phyloP scores from a whole-genome alignment of 306 rosid genomes.

The Urtica urens region DNA sequence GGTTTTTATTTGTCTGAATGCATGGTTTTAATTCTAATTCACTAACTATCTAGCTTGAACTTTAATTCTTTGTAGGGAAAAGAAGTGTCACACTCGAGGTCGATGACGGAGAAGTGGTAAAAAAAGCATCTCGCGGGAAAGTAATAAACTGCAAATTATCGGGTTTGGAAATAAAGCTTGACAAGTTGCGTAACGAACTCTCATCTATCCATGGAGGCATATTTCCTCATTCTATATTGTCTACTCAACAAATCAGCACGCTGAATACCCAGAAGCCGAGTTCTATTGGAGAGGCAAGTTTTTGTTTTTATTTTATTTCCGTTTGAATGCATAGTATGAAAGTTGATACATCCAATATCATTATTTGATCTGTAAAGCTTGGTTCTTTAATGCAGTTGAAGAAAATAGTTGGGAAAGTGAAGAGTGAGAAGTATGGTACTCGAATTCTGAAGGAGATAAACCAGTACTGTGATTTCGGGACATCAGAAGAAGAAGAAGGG shows the following conservation, averaged over 20 bases:
- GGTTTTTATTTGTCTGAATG: not conserved
- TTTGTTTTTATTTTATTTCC: not conserved
- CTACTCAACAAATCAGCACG: conserved; percentile 64
- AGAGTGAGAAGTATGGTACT: conserved; percentile 60
- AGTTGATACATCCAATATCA: not conserved
- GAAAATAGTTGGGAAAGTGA: conserved; percentile 63
- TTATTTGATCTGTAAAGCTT: too few relatives aligned
- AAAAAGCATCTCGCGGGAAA: conserved; percentile 35
- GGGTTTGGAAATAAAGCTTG: conserved; percentile 66
- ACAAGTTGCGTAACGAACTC: conserved; percentile 64
- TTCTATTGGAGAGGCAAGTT: conserved; percentile 59
- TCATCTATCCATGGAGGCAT: conserved; percentile 66
- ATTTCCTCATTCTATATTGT: conserved; percentile 73
- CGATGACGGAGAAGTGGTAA: conserved; percentile 30
- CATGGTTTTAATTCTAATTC: too few relatives aligned
- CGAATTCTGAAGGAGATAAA: conserved; percentile 51
- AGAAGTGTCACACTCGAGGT: conserved; percentile 53
- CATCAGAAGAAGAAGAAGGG: conserved; percentile 17
- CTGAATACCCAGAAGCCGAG: conserved; percentile 62
- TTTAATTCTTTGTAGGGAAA: conserved; percentile 34
- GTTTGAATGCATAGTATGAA: not conserved
- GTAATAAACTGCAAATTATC: conserved; percentile 43
- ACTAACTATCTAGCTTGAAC: not conserved
- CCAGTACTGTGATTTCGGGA: conserved; percentile 33
- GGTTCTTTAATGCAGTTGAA: conserved; percentile 63